These are phyloP conservation scores for Neurospora sp. DNA, from an alignment of 495 filamentous ascomycete species.

Conservation along the genomic window DNA sequence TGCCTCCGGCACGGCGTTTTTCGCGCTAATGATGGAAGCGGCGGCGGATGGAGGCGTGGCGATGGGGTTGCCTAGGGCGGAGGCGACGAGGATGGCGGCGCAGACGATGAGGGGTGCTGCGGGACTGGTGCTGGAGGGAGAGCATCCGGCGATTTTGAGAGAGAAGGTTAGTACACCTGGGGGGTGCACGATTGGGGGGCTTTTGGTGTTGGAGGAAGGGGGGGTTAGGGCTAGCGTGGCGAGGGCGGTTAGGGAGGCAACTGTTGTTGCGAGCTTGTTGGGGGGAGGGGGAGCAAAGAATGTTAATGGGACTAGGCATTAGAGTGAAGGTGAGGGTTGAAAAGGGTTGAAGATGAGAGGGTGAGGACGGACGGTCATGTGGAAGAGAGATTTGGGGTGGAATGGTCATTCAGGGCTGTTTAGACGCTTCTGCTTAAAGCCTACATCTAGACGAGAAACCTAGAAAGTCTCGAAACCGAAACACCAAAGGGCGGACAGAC, in stretches of 20 bases:
- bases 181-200: constrained; percentile 69
- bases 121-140: constrained; percentile 56
- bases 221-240: constrained; percentile 49
- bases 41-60: constrained; percentile 71
- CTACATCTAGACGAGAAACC: neutral
- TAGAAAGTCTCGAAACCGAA: neutral
- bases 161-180: constrained; percentile 76
- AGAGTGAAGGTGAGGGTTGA: no score
- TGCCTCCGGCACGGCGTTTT: constrained; percentile 71
- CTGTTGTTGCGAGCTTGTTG: constrained; percentile 62
- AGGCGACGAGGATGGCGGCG: constrained; percentile 72
- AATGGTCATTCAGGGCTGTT: neutral
- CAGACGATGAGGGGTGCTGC: constrained; percentile 70
- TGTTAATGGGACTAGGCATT: constrained; percentile 27
- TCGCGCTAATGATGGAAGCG: constrained; percentile 66
- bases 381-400: neutral
- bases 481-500: neutral
- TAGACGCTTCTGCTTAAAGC: neutral
- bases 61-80: constrained; percentile 67
- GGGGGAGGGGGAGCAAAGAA: constrained; percentile 44
- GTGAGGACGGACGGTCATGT: neutral
- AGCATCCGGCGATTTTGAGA: constrained; percentile 65
- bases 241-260: constrained; percentile 66
- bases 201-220: constrained; percentile 69
- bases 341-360: neutral